These are phyloP conservation scores for Flaveria trinervia DNA, from an alignment of 129 eudicot species.

Conservation along the genomic window DNA sequence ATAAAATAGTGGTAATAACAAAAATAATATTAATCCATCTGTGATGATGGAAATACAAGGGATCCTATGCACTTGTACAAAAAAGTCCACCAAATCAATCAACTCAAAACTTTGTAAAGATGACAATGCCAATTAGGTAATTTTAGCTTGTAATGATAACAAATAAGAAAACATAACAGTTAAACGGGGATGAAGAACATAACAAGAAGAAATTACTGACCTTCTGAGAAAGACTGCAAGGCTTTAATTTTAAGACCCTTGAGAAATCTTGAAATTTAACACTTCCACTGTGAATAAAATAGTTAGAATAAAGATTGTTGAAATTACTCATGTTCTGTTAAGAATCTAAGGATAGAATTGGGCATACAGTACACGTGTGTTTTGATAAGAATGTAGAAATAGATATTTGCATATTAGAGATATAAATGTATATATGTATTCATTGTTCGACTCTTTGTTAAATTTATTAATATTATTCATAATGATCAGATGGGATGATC, in stretches of 20 bases:
- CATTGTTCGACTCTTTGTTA: neutral
- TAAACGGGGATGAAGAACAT: conserved; percentile 8
- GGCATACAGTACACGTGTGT: neutral
- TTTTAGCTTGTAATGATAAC: neutral
- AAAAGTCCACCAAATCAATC: neutral
- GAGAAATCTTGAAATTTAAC: conserved; percentile 59
- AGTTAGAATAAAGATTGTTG: conserved; percentile 14
- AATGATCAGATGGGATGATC: neutral
- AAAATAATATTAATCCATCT: conserved; percentile 15
- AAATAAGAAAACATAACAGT: conserved; percentile 5
- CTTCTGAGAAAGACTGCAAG: conserved; percentile 68
- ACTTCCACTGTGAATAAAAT: conserved; percentile 55
- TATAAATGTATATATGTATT: neutral
- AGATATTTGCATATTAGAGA: neutral
- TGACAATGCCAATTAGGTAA: conserved; percentile 18
- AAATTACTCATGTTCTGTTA: neutral
- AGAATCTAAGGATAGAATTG: conserved; percentile 12
- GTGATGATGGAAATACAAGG: neutral
- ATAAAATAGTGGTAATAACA: neutral
- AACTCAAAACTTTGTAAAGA: neutral
- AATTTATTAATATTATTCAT: neutral
- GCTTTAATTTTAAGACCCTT: conserved; percentile 66
- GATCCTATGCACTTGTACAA: conserved; percentile 6
- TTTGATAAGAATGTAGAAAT: neutral
- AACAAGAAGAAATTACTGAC: conserved; percentile 33